phyloP scores from a whole-genome alignment of 768 basidiomycete genomes.

The Postia placenta region DNA sequence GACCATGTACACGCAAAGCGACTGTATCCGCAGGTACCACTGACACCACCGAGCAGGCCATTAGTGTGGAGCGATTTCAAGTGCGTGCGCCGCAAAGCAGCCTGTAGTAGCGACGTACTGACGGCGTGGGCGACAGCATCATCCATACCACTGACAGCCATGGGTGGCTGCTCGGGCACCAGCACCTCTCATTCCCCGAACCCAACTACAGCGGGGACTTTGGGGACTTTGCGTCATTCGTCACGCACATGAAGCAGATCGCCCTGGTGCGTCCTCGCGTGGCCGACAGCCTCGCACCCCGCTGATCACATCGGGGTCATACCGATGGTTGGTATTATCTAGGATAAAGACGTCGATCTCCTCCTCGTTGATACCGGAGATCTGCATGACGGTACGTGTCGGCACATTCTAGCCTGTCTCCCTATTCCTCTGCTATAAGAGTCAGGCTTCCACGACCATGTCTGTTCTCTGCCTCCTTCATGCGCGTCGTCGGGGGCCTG shows the following conservation, averaged over 20 bases:
- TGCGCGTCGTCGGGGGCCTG: too few species aligned
- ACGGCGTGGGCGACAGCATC: constrained; percentile 40
- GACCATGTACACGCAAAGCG: constrained; percentile 22
- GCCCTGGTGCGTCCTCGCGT: not conserved
- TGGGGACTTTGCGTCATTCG: constrained; percentile 41
- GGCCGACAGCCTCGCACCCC: not conserved
- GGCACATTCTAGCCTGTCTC: constrained; percentile 7
- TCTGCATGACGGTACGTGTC: constrained; percentile 52
- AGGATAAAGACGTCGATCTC: constrained; percentile 74
- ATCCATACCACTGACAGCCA: constrained; percentile 84
- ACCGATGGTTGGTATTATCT: not conserved
- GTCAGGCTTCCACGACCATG: too few species aligned
- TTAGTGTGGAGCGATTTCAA: constrained; percentile 80
- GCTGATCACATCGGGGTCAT: not conserved
- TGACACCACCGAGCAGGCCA: constrained; percentile 55
- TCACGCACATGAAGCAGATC: not conserved
- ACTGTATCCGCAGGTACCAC: constrained; percentile 33
- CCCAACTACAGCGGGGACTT: constrained; percentile 66
- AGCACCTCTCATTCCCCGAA: constrained; percentile 65
- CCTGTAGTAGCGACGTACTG: not conserved
- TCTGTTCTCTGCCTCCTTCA: too few species aligned
- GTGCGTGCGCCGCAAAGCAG: not conserved
- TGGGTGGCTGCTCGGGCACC: constrained; percentile 82
- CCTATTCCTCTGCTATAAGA: too few species aligned
- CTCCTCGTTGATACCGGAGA: constrained; percentile 82